Evolutionary conservation across 768 basidiomycete genomes (phyloP), one percentile per base, ranked within the genome.

Genomic region (Dioszegia hungarica): DNA sequence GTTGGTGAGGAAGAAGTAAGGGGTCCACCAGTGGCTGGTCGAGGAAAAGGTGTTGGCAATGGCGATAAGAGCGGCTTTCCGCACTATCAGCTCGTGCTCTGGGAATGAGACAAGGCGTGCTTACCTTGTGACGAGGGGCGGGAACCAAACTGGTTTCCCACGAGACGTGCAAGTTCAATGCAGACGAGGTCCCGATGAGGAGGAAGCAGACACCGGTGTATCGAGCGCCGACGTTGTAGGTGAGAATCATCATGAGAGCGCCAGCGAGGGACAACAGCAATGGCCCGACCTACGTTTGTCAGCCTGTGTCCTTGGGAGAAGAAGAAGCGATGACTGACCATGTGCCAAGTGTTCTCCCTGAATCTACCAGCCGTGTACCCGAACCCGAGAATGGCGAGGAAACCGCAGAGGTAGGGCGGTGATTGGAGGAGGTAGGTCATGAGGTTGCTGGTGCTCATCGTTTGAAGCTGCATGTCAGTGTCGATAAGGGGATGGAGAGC

Each of bases 171-270:
- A 56, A 11, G 33, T 56, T 46, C 12, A 56, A 28, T 17, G 12
- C 54, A 25, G 54, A 56, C 6, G 31, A 8, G 45, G 31, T 28
- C 33, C 54, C 54, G 12, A 56, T 56, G 24, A 56, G 10, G 29
- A 56, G 54, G 54, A 56, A 56, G 27, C 44, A 56, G 44, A 56
- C 54, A 46, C 54, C 54, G 20, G 54, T 56, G 43, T 56, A 56
- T 28, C 54, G 41, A 10, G 31, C 54, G 44, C 43, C 43, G 20
- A 56, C 44, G 45, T 56, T 56, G 29, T 28, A 19, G 28, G 43
- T 56, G 20, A 28, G 10, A 20, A 56, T 56, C 9, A 56, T 8
- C 54, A 56, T 56, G 29, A 56, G 17, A 5, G 54, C 31, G n/a
- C 54, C 54, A 27, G 24, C 54, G 33, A 28, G 12, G 11, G 54